phyloP scores from a whole-genome alignment of 768 basidiomycete species.

The Serendipita sp. region DNA sequence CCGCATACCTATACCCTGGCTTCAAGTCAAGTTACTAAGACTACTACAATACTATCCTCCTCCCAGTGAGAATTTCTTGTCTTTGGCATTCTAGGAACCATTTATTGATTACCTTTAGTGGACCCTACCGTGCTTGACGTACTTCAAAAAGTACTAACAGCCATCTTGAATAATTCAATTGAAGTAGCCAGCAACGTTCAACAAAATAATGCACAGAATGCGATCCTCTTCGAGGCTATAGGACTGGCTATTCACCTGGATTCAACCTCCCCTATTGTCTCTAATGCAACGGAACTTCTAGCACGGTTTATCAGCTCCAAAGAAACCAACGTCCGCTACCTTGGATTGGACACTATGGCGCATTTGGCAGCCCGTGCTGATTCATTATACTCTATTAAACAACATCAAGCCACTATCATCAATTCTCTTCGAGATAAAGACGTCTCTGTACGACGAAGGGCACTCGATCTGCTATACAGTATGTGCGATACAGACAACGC shows the following conservation, averaged over 20 bases:
- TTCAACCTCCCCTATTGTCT: slow-evolving; percentile 74
- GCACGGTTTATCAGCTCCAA: slow-evolving; percentile 95
- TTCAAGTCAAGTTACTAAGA: slow-evolving; percentile 88
- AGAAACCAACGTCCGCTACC: slow-evolving; percentile 95
- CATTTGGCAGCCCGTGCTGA: slow-evolving; percentile 91
- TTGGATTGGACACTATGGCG: slow-evolving; percentile 95
- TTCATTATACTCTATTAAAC: slow-evolving; percentile 81
- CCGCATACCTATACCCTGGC: slow-evolving; percentile 93
- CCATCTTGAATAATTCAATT: slow-evolving; percentile 79
- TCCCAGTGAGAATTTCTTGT: slow-evolving; percentile 43
- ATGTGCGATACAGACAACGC: slow-evolving; percentile 99
- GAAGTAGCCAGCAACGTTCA: slow-evolving; percentile 90
- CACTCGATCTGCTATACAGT: slow-evolving; percentile 90
- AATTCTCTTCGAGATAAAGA: slow-evolving; percentile 90
- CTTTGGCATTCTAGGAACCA: slow-evolving; percentile 3
- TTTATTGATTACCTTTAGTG: slow-evolving; percentile 30
- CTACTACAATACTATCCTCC: slow-evolving; percentile 92
- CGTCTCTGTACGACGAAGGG: slow-evolving; percentile 86
- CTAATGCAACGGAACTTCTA: slow-evolving; percentile 74
- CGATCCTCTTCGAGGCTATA: slow-evolving; percentile 97
- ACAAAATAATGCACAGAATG: slow-evolving; percentile 96
- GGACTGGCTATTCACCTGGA: slow-evolving; percentile 91
- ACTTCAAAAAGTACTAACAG: slow-evolving; percentile 70
- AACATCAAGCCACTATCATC: slow-evolving; percentile 91
- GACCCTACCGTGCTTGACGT: slow-evolving; percentile 65